These are phyloP conservation scores for Euphorbia lathyris DNA, from an alignment of 345 rosid species.

Conservation along the genomic window DNA sequence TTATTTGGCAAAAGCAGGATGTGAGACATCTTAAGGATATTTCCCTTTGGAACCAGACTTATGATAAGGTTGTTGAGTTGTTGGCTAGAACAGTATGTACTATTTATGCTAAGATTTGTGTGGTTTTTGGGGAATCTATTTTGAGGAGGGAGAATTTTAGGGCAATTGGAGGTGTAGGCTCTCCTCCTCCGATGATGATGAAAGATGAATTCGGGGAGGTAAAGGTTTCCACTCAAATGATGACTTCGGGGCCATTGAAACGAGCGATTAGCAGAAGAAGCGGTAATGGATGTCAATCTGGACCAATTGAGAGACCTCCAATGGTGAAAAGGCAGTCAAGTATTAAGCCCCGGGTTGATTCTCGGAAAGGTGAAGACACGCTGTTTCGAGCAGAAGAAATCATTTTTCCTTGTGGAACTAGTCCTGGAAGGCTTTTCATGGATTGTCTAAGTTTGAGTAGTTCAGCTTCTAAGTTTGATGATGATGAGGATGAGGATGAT, in stretches of 20 bases:
- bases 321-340: slow-evolving; percentile 29
- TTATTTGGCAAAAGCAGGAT: slow-evolving; percentile 94
- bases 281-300: slow-evolving; percentile 33
- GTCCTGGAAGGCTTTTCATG: slow-evolving; percentile 76
- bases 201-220: slow-evolving; percentile 32
- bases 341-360: slow-evolving; percentile 37
- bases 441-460: slow-evolving; percentile 79
- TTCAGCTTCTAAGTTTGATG: slow-evolving; percentile 51
- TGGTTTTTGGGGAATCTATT: slow-evolving; percentile 59
- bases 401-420: slow-evolving; percentile 69
- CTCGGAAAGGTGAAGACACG: slow-evolving; percentile 43
- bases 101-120: slow-evolving; percentile 63
- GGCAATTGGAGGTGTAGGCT: slow-evolving; percentile 18
- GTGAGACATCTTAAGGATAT: slow-evolving; percentile 82
- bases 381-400: slow-evolving; percentile 55
- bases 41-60: slow-evolving; percentile 86
- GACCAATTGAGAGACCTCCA: slow-evolving; percentile 23
- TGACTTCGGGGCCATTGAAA: slow-evolving; percentile 40
- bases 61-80: slow-evolving; percentile 87
- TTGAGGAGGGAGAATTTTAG: slow-evolving; percentile 32
- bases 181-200: slow-evolving; percentile 15
- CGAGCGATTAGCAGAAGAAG: slow-evolving; percentile 49
- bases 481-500: slow-evolving; percentile 44
- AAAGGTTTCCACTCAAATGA: slow-evolving; percentile 24
- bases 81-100: slow-evolving; percentile 88